These are phyloP conservation scores for Alternaria sp. DNA, from an alignment of 2,329 filamentous ascomycete species.

Conservation along the genomic window DNA sequence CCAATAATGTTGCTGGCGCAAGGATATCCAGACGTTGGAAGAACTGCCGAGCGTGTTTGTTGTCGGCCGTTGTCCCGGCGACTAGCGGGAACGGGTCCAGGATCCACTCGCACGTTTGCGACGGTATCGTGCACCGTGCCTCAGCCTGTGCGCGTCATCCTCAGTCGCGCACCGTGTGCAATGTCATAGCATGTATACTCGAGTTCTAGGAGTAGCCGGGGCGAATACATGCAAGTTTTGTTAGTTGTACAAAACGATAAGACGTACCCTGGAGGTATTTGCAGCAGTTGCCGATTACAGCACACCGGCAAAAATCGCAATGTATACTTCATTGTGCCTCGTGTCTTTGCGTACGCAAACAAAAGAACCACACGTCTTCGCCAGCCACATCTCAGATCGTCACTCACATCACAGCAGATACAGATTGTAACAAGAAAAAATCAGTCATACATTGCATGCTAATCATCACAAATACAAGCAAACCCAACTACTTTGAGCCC, in stretches of 20 bases:
- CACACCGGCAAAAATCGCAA: background rate
- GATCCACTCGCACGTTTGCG: background rate
- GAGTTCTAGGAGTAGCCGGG: background rate
- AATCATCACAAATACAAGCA: conserved; percentile 48
- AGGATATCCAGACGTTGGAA: conserved; percentile 4
- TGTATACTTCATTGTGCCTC: background rate
- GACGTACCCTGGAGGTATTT: background rate
- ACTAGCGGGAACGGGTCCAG: conserved; percentile 3
- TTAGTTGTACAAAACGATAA: background rate
- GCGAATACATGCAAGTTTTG: background rate
- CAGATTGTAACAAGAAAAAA: conserved; percentile 19
- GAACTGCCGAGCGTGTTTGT: conserved; percentile 15
- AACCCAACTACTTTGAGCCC: conserved; percentile 37
- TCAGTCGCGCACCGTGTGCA: background rate
- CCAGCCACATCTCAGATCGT: background rate
- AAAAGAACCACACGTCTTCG: background rate
- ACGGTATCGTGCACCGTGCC: background rate
- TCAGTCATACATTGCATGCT: conserved; percentile 47
- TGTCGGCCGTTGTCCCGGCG: conserved; percentile 13
- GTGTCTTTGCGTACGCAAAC: background rate
- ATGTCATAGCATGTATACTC: background rate
- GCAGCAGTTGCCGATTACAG: background rate
- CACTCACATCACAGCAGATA: background rate
- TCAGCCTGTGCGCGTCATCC: background rate
- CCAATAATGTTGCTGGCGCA: conserved; percentile 8